Evolutionary conservation across 192 early-diverging fungal species (phyloP), one percentile per base, ranked within the genome.

Genomic region (Backusella westeae): DNA sequence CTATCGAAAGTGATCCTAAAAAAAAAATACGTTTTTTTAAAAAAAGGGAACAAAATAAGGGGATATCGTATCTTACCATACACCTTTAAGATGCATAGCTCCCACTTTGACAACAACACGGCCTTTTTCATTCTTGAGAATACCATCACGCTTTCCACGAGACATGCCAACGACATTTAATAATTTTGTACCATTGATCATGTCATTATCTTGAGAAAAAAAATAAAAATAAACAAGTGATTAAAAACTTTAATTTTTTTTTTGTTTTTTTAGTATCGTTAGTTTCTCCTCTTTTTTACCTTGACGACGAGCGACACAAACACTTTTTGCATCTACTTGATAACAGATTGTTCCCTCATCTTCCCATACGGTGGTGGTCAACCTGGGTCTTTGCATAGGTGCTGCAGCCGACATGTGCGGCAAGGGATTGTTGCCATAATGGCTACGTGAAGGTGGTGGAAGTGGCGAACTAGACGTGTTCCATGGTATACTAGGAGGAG

Each of bases 151-250:
- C 78, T 93, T 93, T 69, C 93, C 93, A 29, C 93, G 92, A 74
- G 93, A 91, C 93, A 95, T 94, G 70, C 93, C 93, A 12, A 90
- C 91, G 21, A 95, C 92, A 74, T 95, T 95, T 26, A 95, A 85
- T 49, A 95, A 83, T 82, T 95, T 95, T 23, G 93, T 95, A 49
- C 93, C 92, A 79, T 95, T 94, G 35, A 94, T 89, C 90, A 93
- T 93, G 67, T 93, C 86, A 76, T 94, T 92, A 77, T 94, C 93
- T 71, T 19, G 12, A 35, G 8, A 56, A 23, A 56, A 56, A 9
- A 56, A n/a, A 53, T 21, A 21, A 53, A 53, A 53, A 53, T 21
- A 53, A 17, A 15, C 0, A 15, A 44, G 42, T 44, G 42, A 12
- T 44, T 44, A 44, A 44, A 44, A 44, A 44, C 42, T 44, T 44